Conservation (phyloP, 176 grass and related monocot genomes). For the Paspalum notatum region DNA sequence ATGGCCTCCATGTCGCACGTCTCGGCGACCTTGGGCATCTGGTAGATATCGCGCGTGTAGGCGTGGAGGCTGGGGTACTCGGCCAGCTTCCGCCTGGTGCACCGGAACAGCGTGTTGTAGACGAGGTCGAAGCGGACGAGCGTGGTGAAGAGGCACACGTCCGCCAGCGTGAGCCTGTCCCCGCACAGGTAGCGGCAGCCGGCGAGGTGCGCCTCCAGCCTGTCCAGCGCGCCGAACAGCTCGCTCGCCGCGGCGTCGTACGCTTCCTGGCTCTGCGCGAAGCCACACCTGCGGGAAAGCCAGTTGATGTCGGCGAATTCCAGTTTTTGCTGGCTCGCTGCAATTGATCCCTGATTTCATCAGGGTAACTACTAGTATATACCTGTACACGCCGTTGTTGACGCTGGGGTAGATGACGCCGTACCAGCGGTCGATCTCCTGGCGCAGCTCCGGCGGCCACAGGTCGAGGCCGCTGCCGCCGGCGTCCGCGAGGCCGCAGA, state of each 20-base stretch:
- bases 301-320: background rate
- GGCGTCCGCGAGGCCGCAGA: constrained; percentile 46
- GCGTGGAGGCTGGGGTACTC: constrained; percentile 86
- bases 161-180: constrained; percentile 65
- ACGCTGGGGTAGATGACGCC: constrained; percentile 73
- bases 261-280: constrained; percentile 90
- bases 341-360: background rate
- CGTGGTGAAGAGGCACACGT: constrained; percentile 96
- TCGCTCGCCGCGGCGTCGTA: constrained; percentile 70
- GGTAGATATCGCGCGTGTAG: constrained; percentile 88
- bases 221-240: constrained; percentile 71
- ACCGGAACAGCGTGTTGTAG: constrained; percentile 89
- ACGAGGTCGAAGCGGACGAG: constrained; percentile 83
- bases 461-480: constrained; percentile 39
- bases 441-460: constrained; percentile 61
- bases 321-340: background rate
- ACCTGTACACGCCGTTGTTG: constrained; percentile 94
- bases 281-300: constrained; percentile 71
- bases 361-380: background rate
- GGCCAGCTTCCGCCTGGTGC: constrained; percentile 76
- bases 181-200: constrained; percentile 75
- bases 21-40: constrained; percentile 72
- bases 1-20: constrained; percentile 87
- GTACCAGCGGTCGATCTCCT: constrained; percentile 92
- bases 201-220: constrained; percentile 69